Conservation (phyloP, 2,329 filamentous ascomycete genomes). For the Nannizziopsis arthrosporioides region DNA sequence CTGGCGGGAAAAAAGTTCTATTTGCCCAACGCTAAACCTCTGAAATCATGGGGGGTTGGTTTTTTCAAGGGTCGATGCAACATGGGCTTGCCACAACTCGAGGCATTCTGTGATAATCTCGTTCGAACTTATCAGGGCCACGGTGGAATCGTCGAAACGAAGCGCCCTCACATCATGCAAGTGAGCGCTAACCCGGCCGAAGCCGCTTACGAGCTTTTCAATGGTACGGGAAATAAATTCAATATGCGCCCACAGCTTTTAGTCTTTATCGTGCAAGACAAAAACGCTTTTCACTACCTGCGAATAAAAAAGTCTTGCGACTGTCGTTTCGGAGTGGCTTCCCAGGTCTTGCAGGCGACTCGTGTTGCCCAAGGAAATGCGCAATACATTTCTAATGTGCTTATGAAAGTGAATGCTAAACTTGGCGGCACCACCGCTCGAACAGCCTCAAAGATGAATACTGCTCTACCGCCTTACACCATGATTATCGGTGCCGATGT, state of each 20-base stretch:
- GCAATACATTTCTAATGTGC: constrained; percentile 87
- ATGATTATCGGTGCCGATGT: constrained; percentile 88
- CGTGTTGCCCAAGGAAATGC: constrained; percentile 59
- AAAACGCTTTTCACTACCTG: constrained; percentile 62
- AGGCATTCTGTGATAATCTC: constrained; percentile 51
- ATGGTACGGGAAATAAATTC: constrained; percentile 43
- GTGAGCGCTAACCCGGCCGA: constrained; percentile 38
- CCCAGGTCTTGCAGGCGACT: constrained; percentile 63
- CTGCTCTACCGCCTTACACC: constrained; percentile 39
- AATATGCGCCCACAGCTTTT: constrained; percentile 59
- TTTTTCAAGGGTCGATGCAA: constrained; percentile 47
- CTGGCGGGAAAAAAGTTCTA: constrained; percentile 71
- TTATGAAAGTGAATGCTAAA: constrained; percentile 96
- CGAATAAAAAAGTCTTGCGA: constrained; percentile 84
- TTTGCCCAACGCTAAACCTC: constrained; percentile 47
- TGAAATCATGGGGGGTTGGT: constrained; percentile 66
- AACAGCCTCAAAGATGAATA: constrained; percentile 34
- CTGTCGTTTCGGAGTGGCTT: constrained; percentile 69
- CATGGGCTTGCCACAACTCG: constrained; percentile 34
- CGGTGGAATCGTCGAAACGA: constrained; percentile 45
- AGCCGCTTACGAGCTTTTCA: constrained; percentile 46
- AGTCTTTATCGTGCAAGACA: constrained; percentile 63
- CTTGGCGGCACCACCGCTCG: constrained; percentile 67
- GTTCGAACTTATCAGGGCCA: constrained; percentile 48
- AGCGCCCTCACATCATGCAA: constrained; percentile 36